Evolutionary conservation across 257 asterid genomes (phyloP), one percentile per base, ranked within the genome.

Genomic region (Thymus mandschuricus): DNA sequence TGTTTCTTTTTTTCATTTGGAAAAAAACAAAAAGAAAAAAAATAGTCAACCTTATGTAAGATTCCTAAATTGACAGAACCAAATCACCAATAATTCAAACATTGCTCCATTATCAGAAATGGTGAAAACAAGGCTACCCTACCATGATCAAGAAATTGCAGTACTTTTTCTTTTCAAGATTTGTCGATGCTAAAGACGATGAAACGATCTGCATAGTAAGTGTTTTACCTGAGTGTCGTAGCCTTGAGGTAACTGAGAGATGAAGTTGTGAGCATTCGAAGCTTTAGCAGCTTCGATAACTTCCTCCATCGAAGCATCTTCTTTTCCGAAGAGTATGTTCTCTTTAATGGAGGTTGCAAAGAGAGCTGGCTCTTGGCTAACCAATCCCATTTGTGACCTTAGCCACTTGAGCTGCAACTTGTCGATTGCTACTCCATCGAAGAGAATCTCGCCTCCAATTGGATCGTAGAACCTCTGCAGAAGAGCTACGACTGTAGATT

Each of bases 321-420:
- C 85, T 57, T 79, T 81, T 10, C 86, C 88, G 6, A 81, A 87
- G 85, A 89, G 89, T 61, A 94, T 92, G 80, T 94, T 94, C 31
- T 94, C 99, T 31, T 86, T 92, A 68, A 94, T 92, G 9, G 98
- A 86, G 71, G 98, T 94, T 43, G 99, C 99, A 60, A 94, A 94
- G 52, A 94, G 92, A 1, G 98, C 96, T 0, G 99, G 99, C 73
- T 94, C 99, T 89, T 94, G 99, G 70, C 89, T 94, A 85, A 38
- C 41, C 3, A 38, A 38, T 38, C 41, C 41, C 41, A 38, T 38
- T 38, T 38, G 41, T 38, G 41, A 88, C 51, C 99, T 75, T 75
- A 91, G 52, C 91, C 91, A 86, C 44, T 79, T 79, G 0, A 86
- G 80, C 63, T 91, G 96, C 74, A 94, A 66, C 0, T 92, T 86